These are phyloP conservation scores for Beauveria pseudobassiana DNA, from an alignment of 2,329 filamentous ascomycete species.

Conservation along the genomic window DNA sequence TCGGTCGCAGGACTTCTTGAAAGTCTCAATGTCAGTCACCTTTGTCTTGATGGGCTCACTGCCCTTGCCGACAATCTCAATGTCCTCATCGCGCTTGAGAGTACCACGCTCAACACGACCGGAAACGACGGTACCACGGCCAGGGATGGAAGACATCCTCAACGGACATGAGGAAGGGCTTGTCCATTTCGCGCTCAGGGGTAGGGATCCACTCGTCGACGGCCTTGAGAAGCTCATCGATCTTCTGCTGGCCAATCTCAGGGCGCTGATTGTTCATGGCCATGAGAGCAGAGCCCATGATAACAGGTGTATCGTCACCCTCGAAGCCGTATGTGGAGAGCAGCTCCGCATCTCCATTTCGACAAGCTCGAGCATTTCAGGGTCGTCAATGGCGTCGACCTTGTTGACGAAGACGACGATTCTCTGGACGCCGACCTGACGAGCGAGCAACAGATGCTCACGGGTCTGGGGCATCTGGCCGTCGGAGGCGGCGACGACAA, in stretches of 20 bases:
- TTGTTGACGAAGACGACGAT: constrained; percentile 99
- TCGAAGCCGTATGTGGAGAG: constrained; percentile 91
- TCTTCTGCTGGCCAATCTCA: constrained; percentile 81
- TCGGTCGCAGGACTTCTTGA: constrained; percentile 99
- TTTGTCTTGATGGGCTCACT: constrained; percentile 86
- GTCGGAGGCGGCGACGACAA: constrained; percentile 95
- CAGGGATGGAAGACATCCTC: constrained; percentile 87
- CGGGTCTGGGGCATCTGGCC: constrained; percentile 99
- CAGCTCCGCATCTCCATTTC: constrained; percentile 99
- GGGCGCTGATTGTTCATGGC: constrained; percentile 79
- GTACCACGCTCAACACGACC: constrained; percentile 94
- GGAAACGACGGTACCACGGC: constrained; percentile 93
- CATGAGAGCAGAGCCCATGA: constrained; percentile 94
- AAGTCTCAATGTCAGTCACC: constrained; percentile 99
- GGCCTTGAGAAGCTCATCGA: constrained; percentile 82
- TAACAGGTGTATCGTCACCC: constrained; percentile 93
- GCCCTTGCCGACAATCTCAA: constrained; percentile 90
- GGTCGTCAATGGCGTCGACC: constrained; percentile 93
- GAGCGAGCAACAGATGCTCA: constrained; percentile 94
- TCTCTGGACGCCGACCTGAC: constrained; percentile 95
- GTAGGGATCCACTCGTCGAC: constrained; percentile 97
- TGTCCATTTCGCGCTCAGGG: constrained; percentile 86
- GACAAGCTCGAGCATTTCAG: constrained; percentile 99
- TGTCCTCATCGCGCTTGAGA: constrained; percentile 87
- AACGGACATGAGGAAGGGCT: constrained; percentile 98